Conservation (phyloP, 768 basidiomycete species). For the Lactarius pseudohatsudake region DNA sequence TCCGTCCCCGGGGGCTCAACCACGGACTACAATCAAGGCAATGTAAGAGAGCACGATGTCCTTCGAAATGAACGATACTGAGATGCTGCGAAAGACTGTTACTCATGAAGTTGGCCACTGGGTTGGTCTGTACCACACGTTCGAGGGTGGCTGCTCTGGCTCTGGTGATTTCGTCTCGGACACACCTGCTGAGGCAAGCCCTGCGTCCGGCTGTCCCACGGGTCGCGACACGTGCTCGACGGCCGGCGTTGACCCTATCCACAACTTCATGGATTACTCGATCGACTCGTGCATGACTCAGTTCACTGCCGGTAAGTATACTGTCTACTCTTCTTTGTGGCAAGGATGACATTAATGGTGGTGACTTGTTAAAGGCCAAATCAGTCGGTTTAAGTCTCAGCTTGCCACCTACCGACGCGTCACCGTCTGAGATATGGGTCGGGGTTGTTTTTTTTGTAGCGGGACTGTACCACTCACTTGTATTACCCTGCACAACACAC, state of each 20-base stretch:
- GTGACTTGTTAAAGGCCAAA: constrained; percentile 29
- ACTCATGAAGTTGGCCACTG: constrained; percentile 64
- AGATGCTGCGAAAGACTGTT: constrained; percentile 39
- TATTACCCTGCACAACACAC: not conserved
- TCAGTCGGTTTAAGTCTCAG: constrained; percentile 42
- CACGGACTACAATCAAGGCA: constrained; percentile 40
- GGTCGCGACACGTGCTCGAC: constrained; percentile 34
- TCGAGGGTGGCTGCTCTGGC: constrained; percentile 49
- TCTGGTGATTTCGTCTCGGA: constrained; percentile 46
- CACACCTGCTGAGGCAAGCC: constrained; percentile 48
- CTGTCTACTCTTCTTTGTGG: not conserved
- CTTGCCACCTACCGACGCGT: constrained; percentile 47
- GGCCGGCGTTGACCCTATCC: constrained; percentile 42
- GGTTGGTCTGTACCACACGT: constrained; percentile 59
- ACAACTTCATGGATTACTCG: constrained; percentile 57
- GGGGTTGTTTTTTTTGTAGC: not conserved
- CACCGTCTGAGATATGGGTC: constrained; percentile 25
- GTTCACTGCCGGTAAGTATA: constrained; percentile 46
- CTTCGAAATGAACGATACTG: not conserved
- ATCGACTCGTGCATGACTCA: constrained; percentile 51
- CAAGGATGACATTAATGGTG: not conserved
- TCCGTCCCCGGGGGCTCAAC: constrained; percentile 43
- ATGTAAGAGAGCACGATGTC: constrained; percentile 21
- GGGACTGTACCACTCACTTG: not conserved
- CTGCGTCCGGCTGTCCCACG: constrained; percentile 42